Evolutionary conservation across 768 basidiomycete genomes (phyloP).

Genomic region (Ramaria sp.): DNA sequence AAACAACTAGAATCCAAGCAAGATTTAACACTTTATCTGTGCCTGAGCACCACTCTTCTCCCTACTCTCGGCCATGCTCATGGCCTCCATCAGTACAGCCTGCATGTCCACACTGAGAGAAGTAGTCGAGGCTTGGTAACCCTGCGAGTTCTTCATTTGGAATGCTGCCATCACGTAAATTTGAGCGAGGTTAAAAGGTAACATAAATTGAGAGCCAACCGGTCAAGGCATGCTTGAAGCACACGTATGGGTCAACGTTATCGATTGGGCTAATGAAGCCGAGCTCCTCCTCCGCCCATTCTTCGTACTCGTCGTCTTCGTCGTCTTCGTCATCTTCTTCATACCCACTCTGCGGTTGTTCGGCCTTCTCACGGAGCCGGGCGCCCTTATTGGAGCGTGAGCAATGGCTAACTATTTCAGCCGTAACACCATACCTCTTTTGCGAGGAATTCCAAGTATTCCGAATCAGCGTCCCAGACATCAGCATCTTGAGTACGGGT

Average conservation of each 20-base stretch:
- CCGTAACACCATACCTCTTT: conserved; percentile 45
- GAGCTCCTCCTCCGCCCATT: conserved; percentile 69
- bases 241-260: conserved; percentile 60
- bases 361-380: conserved; percentile 56
- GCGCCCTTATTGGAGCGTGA: conserved; percentile 39
- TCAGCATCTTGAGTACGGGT: conserved; percentile 41
- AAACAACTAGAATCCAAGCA: neutral
- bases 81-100: conserved; percentile 75
- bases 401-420: neutral
- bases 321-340: conserved; percentile 25
- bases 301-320: conserved; percentile 41
- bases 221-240: conserved; percentile 71
- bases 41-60: neutral
- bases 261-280: conserved; percentile 82
- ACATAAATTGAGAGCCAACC: conserved; percentile 31
- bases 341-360: conserved; percentile 26
- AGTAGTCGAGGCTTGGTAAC: conserved; percentile 68
- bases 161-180: conserved; percentile 36
- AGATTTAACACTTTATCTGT: neutral
- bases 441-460: conserved; percentile 79
- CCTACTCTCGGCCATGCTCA: conserved; percentile 28
- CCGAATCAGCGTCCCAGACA: conserved; percentile 85
- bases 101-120: conserved; percentile 64
- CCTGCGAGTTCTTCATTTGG: conserved; percentile 58
- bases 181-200: neutral